Percentiles rank a stretch among this genome's conserved stretches.
phyloP scores from a whole-genome alignment of 2,329 filamentous ascomycete species.

The Alternaria solani region DNA sequence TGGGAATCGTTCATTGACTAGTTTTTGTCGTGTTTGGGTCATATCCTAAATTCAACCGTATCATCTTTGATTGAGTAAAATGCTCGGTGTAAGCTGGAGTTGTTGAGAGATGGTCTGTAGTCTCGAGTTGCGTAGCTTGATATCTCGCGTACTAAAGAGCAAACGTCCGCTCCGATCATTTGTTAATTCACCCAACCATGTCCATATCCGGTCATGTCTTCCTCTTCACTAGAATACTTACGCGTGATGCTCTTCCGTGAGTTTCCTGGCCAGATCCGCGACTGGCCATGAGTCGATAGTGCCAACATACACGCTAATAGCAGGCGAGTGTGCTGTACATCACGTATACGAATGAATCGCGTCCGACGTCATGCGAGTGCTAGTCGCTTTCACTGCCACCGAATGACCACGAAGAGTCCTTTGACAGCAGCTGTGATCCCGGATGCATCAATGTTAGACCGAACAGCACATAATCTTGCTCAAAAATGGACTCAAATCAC shows the following conservation, averaged over 20 bases:
- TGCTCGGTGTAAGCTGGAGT: background rate
- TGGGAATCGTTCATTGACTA: slow-evolving; percentile 16
- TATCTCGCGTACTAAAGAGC: background rate
- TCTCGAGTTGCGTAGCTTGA: background rate
- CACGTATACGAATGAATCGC: background rate
- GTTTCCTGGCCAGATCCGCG: background rate
- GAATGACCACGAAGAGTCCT: background rate
- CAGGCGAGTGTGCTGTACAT: background rate
- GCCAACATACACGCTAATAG: background rate
- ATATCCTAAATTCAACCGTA: background rate
- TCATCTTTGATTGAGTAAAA: background rate
- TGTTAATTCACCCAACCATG: background rate
- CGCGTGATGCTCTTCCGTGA: background rate
- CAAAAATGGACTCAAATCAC: background rate
- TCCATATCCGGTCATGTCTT: background rate
- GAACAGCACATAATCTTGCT: background rate
- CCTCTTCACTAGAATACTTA: background rate
- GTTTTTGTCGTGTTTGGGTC: background rate
- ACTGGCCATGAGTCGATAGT: background rate
- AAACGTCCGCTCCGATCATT: background rate
- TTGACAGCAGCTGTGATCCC: background rate
- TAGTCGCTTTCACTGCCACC: background rate
- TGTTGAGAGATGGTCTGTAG: background rate
- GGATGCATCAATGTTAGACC: background rate
- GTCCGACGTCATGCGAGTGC: background rate